Conservation (phyloP, 805 yeast species). For the Yamadazyma laniorum region DNA sequence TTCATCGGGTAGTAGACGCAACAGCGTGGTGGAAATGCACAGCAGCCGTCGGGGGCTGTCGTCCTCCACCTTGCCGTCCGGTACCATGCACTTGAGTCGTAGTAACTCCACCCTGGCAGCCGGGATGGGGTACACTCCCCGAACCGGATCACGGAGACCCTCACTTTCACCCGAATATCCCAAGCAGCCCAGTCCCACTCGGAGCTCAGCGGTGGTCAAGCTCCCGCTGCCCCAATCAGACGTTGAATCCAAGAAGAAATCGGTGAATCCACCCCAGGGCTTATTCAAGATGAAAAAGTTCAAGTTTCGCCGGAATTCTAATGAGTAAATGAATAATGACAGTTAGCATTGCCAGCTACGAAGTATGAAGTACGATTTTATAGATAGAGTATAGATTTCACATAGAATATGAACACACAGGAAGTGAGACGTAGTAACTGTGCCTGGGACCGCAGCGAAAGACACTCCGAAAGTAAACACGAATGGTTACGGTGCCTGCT, state of each 20-base stretch:
- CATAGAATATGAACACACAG: too few relatives aligned
- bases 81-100: neutral
- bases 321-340: slow-evolving; percentile 16
- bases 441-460: too few relatives aligned
- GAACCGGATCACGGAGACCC: slow-evolving; percentile 1
- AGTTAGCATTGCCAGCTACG: too few relatives aligned
- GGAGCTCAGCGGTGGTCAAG: slow-evolving; percentile 8
- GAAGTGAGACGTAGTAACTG: too few relatives aligned
- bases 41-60: slow-evolving; percentile 2
- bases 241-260: slow-evolving; percentile 14
- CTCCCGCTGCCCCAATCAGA: slow-evolving; percentile 17
- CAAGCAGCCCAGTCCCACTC: slow-evolving; percentile 10
- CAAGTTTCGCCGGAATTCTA: slow-evolving; percentile 29
- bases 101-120: slow-evolving; percentile 4
- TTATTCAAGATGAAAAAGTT: slow-evolving; percentile 22
- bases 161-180: slow-evolving; percentile 13
- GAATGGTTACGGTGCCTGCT: too few relatives aligned
- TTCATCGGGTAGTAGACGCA: neutral
- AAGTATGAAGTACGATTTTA: too few relatives aligned
- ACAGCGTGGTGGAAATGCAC: neutral
- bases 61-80: neutral
- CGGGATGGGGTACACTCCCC: neutral
- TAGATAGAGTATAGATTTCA: too few relatives aligned
- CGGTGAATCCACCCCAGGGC: neutral
- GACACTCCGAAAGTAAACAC: too few relatives aligned